These are phyloP conservation scores for Ganoderma lucidum DNA, from an alignment of 1,284 basidiomycete species.

Conservation along the genomic window DNA sequence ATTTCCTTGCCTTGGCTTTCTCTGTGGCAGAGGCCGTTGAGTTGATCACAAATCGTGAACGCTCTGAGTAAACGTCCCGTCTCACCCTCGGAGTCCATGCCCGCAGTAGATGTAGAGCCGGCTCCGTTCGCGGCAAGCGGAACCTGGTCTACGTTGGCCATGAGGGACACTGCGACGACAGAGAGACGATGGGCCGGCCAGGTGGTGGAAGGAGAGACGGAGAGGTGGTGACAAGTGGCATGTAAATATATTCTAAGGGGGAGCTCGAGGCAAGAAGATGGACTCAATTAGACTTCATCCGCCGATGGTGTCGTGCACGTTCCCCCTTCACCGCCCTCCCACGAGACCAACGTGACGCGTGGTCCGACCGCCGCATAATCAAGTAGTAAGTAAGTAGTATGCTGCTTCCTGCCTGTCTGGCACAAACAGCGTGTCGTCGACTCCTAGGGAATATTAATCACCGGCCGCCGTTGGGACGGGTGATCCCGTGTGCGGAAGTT, in stretches of 20 bases:
- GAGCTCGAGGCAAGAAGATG: conserved; percentile 5
- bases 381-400: too few relatives aligned
- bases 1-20: conserved; percentile 23
- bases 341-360: conserved; percentile 8
- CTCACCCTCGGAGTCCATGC: conserved; percentile 6
- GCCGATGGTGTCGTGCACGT: background rate
- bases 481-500: background rate
- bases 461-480: background rate
- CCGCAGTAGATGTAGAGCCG: background rate
- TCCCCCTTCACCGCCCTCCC: background rate
- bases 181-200: background rate
- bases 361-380: background rate
- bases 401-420: background rate
- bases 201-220: conserved; percentile 6
- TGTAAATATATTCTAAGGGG: background rate
- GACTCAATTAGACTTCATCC: conserved; percentile 7
- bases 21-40: background rate
- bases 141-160: conserved; percentile 18
- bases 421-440: background rate
- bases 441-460: background rate
- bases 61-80: background rate
- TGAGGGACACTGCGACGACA: conserved; percentile 3
- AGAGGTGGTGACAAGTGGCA: conserved; percentile 8
- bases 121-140: background rate
- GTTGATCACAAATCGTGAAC: background rate